These are phyloP conservation scores for Sphaerulina musiva DNA, from an alignment of 2,329 filamentous ascomycete genomes.

Conservation along the genomic window DNA sequence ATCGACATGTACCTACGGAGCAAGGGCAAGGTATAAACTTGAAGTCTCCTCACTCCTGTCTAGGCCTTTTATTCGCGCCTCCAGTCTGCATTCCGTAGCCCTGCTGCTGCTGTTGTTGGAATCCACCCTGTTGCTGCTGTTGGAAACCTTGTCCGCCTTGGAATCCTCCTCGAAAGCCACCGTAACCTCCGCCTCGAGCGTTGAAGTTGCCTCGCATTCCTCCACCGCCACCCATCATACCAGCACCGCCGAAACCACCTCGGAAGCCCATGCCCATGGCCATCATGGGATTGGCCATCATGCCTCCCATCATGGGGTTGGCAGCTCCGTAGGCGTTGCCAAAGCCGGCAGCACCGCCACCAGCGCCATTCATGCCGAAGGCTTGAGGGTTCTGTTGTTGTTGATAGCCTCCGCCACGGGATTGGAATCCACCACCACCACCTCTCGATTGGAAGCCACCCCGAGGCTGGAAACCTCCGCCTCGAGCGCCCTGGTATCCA, in stretches of 20 bases:
- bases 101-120: slow-evolving; percentile 38
- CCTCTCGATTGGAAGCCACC: slow-evolving; percentile 40
- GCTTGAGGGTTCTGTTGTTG: slow-evolving; percentile 19
- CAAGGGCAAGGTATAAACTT: too few species aligned
- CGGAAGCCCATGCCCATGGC: slow-evolving; percentile 24
- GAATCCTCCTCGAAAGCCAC: slow-evolving; percentile 33
- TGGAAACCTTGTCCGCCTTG: slow-evolving; percentile 39
- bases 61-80: slow-evolving; percentile 2
- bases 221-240: slow-evolving; percentile 21
- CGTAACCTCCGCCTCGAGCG: slow-evolving; percentile 36
- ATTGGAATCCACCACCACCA: slow-evolving; percentile 38
- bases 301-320: slow-evolving; percentile 14
- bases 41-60: neutral
- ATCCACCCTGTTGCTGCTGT: slow-evolving; percentile 13
- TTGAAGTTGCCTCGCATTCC: slow-evolving; percentile 35
- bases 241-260: slow-evolving; percentile 34
- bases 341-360: neutral
- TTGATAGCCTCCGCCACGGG: slow-evolving; percentile 29
- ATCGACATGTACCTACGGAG: too few species aligned
- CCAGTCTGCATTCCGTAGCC: slow-evolving; percentile 6
- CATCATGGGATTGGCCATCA: slow-evolving; percentile 22
- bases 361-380: slow-evolving; percentile 21
- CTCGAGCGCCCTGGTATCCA: too few species aligned
- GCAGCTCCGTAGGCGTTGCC: slow-evolving; percentile 9
- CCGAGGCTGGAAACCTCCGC: slow-evolving; percentile 35